Evolutionary conservation across 106 monocot genomes (phyloP).

Genomic region (Hemerocallis citrina): DNA sequence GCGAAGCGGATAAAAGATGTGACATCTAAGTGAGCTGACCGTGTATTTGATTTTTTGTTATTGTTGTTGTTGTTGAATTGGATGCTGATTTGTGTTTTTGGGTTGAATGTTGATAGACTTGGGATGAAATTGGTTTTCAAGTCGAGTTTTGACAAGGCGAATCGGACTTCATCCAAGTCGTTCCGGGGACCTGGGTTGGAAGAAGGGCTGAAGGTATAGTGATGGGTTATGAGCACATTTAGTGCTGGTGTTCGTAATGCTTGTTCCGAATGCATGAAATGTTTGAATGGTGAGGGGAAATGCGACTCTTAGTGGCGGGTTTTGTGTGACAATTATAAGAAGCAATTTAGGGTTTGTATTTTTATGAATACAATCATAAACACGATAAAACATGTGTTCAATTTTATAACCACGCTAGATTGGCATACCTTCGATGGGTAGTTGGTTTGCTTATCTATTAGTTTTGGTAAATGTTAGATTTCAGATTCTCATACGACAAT

Average conservation of each 20-base stretch:
- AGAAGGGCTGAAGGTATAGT: conserved; percentile 91
- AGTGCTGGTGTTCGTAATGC: not conserved
- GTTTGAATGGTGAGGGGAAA: not conserved
- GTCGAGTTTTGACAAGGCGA: conserved; percentile 97
- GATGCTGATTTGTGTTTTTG: not conserved
- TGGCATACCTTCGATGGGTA: no score
- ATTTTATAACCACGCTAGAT: no score
- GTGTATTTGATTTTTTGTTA: no score
- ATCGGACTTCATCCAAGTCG: conserved; percentile 89
- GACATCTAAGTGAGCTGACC: conserved; percentile 45
- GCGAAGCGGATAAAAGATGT: conserved; percentile 63
- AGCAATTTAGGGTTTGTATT: no score
- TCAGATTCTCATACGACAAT: no score
- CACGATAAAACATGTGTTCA: no score
- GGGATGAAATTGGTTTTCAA: conserved; percentile 86
- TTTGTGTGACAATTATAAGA: no score
- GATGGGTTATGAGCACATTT: no score
- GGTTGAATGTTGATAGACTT: conserved; percentile 24
- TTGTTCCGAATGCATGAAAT: not conserved
- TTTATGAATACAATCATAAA: no score
- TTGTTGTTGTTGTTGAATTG: not conserved
- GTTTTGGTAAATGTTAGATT: no score
- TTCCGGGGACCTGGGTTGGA: conserved; percentile 92
- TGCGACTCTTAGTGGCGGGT: no score
- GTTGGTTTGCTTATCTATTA: no score